Evolutionary conservation across 2,329 filamentous ascomycete species (phyloP), one percentile per base, ranked within the genome.

Genomic region (Metarhizium humberi): DNA sequence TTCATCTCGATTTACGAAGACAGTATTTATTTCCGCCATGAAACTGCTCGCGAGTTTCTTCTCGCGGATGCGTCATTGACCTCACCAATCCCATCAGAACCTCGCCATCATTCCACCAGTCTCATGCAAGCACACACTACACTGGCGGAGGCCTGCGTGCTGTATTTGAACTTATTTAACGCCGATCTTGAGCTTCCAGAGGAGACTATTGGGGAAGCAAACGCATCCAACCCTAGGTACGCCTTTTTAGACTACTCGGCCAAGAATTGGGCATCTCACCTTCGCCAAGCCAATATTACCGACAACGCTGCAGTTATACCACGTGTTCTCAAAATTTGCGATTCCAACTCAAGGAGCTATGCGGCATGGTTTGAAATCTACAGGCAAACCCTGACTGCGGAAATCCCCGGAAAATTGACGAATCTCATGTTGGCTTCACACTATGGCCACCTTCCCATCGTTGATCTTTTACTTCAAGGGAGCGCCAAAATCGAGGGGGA

Each of bases 21-120:
- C 18, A 65, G 51, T 7, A 48, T 70, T 45, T 66, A 68, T 45
- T 63, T 70, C 34, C 55, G 69, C 10, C 65, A 69, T 55, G 63
- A 69, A 60, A 68, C 65, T 3, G 67, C 66, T 46, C 59, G 64
- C 8, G 66, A 69, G 50, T 70, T 69, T 57, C 63, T 69, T 47
- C 55, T 66, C 1, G 55, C 58, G 52, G 50, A 61, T 42, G 25
- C 25, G 25, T 25, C 3, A 4, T 51, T 25, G 10, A 51, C 40
- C 56, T 54, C 36, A 6, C 32, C 18, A 55, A 29, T 55, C 45
- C 32, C 56, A 49, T 20, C 58, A 45, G 34, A 4, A 18, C 53
- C 45, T 25, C 14, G 29, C 29, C 2, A 49, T 4, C 46, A 30
- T 20, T 49, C 46, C n/a, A 49, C 29, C n/a, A 30, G 18, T 16